These are phyloP conservation scores for Coniochaeta pulveracea DNA, from an alignment of 2,329 filamentous ascomycete genomes.

Conservation along the genomic window DNA sequence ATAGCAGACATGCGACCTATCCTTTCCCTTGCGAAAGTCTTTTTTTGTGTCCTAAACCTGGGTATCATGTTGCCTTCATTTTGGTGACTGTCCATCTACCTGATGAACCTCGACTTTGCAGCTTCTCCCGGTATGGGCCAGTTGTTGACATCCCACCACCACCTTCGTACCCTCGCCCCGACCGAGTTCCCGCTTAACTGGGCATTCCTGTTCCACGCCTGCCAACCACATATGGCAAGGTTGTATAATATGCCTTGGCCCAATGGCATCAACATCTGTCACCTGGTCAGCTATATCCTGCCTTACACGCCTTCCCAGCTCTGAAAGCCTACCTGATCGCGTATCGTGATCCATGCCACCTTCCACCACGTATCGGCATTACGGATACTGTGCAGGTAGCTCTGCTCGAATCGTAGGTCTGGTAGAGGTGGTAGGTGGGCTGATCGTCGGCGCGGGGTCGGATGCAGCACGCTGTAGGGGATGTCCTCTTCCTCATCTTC, in stretches of 20 bases:
- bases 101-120: slow-evolving; percentile 11
- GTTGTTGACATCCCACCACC: slow-evolving; percentile 94
- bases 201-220: slow-evolving; percentile 74
- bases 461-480: slow-evolving; percentile 54
- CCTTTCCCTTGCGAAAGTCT: too few species aligned
- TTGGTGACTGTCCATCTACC: too few species aligned
- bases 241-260: slow-evolving; percentile 86
- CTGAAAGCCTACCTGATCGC: slow-evolving; percentile 68
- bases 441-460: slow-evolving; percentile 35
- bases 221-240: slow-evolving; percentile 75
- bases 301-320: not conserved
- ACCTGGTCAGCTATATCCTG: not conserved
- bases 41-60: too few species aligned
- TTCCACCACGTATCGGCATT: slow-evolving; percentile 69
- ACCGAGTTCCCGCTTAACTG: slow-evolving; percentile 65
- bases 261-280: slow-evolving; percentile 71
- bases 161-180: slow-evolving; percentile 69
- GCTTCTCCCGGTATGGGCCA: slow-evolving; percentile 54
- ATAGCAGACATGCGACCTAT: too few species aligned
- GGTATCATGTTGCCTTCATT: too few species aligned
- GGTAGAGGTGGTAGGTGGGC: slow-evolving; percentile 54
- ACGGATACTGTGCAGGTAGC: slow-evolving; percentile 84
- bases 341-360: slow-evolving; percentile 71
- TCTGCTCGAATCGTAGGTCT: slow-evolving; percentile 94
- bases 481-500: slow-evolving; percentile 53